Evolutionary conservation across 768 basidiomycete species (phyloP).

Genomic region (Lentinula boryana): DNA sequence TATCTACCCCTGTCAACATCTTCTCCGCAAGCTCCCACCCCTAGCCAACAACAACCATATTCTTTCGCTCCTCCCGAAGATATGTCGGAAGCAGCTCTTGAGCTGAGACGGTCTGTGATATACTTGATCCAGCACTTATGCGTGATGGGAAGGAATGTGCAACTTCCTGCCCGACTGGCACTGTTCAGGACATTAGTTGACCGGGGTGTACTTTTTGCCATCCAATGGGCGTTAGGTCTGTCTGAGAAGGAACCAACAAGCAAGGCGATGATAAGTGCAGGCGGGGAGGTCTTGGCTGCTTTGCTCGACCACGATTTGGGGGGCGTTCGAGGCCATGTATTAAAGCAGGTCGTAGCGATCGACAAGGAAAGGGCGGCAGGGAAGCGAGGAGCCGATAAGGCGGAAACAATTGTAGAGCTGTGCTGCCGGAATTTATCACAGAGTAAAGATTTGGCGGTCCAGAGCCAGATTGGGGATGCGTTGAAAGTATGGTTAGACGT

Average conservation of each 20-base stretch:
- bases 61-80: slow-evolving; percentile 54
- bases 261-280: slow-evolving; percentile 67
- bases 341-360: slow-evolving; percentile 74
- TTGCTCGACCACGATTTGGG: slow-evolving; percentile 88
- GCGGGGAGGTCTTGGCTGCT: slow-evolving; percentile 78
- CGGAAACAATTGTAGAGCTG: slow-evolving; percentile 70
- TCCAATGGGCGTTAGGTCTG: slow-evolving; percentile 86
- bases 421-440: slow-evolving; percentile 73
- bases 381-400: slow-evolving; percentile 53
- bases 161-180: slow-evolving; percentile 76
- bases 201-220: slow-evolving; percentile 81
- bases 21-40: slow-evolving; percentile 7
- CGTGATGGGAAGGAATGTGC: slow-evolving; percentile 95
- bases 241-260: slow-evolving; percentile 47
- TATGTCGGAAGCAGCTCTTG: slow-evolving; percentile 48
- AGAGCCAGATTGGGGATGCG: slow-evolving; percentile 87
- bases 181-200: slow-evolving; percentile 88
- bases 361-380: slow-evolving; percentile 56
- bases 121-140: slow-evolving; percentile 88
- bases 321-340: slow-evolving; percentile 77
- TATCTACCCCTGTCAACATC: slow-evolving; percentile 7
- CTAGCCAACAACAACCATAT: slow-evolving; percentile 21
- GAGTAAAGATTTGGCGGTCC: slow-evolving; percentile 79
- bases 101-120: slow-evolving; percentile 70
- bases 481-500: slow-evolving; percentile 79